Conservation (phyloP, 2,329 filamentous ascomycete genomes). For the Botrytis deweyae region DNA sequence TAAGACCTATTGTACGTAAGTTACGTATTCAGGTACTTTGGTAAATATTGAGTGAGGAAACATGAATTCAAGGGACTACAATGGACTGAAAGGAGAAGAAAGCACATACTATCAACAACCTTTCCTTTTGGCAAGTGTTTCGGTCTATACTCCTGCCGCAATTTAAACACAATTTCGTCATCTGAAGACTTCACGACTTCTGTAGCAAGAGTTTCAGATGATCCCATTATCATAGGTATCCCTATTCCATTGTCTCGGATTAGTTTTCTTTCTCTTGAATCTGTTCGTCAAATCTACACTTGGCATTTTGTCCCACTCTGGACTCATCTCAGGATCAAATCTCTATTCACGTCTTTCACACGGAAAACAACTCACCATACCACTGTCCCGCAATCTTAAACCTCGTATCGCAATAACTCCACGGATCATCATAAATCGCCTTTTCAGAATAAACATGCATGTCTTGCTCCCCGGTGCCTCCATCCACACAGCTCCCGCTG, state of each 20-base stretch:
- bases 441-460: constrained; percentile 50
- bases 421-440: constrained; percentile 49
- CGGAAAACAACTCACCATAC: constrained; percentile 37
- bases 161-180: constrained; percentile 48
- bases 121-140: constrained; percentile 37
- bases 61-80: not conserved
- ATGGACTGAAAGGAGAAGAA: not conserved
- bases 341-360: not conserved
- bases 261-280: not conserved
- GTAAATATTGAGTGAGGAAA: not conserved
- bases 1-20: constrained; percentile 32
- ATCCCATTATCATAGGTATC: constrained; percentile 46
- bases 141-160: constrained; percentile 49
- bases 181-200: constrained; percentile 44
- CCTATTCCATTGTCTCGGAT: constrained; percentile 24
- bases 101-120: constrained; percentile 4
- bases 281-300: not conserved
- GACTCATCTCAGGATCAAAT: not conserved
- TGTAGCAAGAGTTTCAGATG: constrained; percentile 43
- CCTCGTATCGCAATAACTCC: constrained; percentile 50
- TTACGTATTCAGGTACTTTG: too few species aligned
- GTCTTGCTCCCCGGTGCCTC: constrained; percentile 38
- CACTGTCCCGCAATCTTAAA: constrained; percentile 54
- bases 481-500: constrained; percentile 47
- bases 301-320: not conserved